These are phyloP conservation scores for Wolfiporia cocos DNA, from an alignment of 1,284 basidiomycete species.

Conservation along the genomic window DNA sequence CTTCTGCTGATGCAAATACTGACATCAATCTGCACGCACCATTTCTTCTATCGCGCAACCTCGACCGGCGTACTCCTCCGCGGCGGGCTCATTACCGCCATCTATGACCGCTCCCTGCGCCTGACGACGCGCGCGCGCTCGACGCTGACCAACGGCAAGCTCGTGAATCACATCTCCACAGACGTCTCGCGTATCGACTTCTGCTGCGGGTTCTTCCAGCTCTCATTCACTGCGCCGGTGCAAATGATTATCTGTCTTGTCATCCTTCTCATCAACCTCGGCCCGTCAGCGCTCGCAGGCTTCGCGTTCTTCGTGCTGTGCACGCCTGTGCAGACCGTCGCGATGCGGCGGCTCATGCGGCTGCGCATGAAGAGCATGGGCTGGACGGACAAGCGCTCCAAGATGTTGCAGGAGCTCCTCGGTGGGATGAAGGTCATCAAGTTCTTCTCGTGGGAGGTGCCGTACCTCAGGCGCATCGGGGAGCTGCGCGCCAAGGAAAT, in stretches of 20 bases:
- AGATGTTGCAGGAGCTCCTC: constrained; percentile 78
- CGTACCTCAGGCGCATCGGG: constrained; percentile 69
- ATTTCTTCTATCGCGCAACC: constrained; percentile 75
- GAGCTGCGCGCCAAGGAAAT: constrained; percentile 75
- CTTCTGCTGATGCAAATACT: constrained; percentile 69
- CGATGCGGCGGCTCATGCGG: constrained; percentile 74
- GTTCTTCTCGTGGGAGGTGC: constrained; percentile 77
- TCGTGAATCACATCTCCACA: constrained; percentile 92
- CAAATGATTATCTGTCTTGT: constrained; percentile 68
- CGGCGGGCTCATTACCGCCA: constrained; percentile 83
- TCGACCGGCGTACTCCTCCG: constrained; percentile 79
- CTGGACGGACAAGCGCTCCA: constrained; percentile 89
- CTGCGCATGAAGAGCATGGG: constrained; percentile 75
- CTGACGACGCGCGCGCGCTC: constrained; percentile 82
- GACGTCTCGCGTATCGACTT: constrained; percentile 92
- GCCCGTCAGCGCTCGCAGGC: constrained; percentile 78
- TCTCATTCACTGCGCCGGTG: constrained; percentile 73
- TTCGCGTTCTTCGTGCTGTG: constrained; percentile 75
- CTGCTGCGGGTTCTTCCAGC: constrained; percentile 78
- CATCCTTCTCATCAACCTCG: constrained; percentile 66
- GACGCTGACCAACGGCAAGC: constrained; percentile 77
- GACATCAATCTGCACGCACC: constrained; percentile 67
- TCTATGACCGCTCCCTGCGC: constrained; percentile 77
- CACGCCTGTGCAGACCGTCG: constrained; percentile 58
- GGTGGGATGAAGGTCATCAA: constrained; percentile 90